Conservation (phyloP, 78 protist genomes). For the Dictyostelium brefeldianum region DNA sequence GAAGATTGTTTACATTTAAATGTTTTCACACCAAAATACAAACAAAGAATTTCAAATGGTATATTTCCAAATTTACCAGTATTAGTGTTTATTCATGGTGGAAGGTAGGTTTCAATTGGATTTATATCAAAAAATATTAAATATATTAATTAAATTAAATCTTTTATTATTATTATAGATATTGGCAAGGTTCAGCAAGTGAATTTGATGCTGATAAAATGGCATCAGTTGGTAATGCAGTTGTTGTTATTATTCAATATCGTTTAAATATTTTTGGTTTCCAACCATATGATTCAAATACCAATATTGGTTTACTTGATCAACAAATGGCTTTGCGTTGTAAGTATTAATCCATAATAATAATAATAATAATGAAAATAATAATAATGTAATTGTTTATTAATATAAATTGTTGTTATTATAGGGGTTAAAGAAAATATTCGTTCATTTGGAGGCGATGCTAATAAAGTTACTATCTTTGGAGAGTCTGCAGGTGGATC, state of each 20-base stretch:
- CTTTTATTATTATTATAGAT: too few species aligned
- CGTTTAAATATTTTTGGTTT: conserved; percentile 86
- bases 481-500: conserved; percentile 92
- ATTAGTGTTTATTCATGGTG: conserved; percentile 69
- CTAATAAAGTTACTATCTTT: conserved; percentile 76
- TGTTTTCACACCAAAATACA: conserved; percentile 74
- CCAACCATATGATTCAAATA: conserved; percentile 63
- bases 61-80: conserved; percentile 55
- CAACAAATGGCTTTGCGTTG: conserved; percentile 88
- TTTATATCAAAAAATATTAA: too few species aligned
- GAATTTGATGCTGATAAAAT: conserved; percentile 28
- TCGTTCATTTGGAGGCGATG: conserved; percentile 87
- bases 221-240: conserved; percentile 29
- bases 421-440: conserved; percentile 86
- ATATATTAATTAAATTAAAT: too few species aligned
- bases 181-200: conserved; percentile 28
- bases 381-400: too few species aligned
- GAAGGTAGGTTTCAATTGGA: too few species aligned
- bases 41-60: not conserved
- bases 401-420: too few species aligned
- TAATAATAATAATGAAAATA: too few species aligned
- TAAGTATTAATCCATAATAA: too few species aligned
- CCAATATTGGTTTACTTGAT: conserved; percentile 88
- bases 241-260: conserved; percentile 88
- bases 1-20: conserved; percentile 87